A percentile compares a stretch with the other conserved stretches of the same genome.
Evolutionary conservation across 768 basidiomycete species (phyloP).

Genomic region (Boletus rubescentipes): DNA sequence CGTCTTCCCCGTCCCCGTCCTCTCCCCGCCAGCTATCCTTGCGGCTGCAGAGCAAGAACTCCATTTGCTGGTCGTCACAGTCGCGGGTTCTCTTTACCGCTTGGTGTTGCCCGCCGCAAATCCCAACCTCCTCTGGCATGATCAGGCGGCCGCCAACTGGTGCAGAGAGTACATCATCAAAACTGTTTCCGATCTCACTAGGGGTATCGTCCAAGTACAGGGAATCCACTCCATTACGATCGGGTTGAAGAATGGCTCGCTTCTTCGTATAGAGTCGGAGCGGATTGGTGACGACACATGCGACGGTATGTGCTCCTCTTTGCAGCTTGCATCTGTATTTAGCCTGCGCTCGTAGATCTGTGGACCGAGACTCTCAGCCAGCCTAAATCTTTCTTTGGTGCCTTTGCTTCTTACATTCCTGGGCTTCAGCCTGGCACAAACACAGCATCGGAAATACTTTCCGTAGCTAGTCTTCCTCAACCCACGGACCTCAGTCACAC

Average conservation of each 20-base stretch:
- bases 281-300: slow-evolving; percentile 50
- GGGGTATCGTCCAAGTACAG: slow-evolving; percentile 62
- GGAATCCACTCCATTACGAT: slow-evolving; percentile 67
- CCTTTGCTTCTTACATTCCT: slow-evolving; percentile 66
- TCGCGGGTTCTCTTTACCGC: slow-evolving; percentile 70
- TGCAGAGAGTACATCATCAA: slow-evolving; percentile 68
- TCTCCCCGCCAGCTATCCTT: slow-evolving; percentile 66
- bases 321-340: slow-evolving; percentile 4
- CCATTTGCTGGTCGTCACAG: slow-evolving; percentile 70
- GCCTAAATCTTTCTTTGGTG: slow-evolving; percentile 64
- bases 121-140: slow-evolving; percentile 56
- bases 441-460: slow-evolving; percentile 60
- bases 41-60: slow-evolving; percentile 47
- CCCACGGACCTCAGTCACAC: slow-evolving; percentile 72
- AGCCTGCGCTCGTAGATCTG: slow-evolving; percentile 46
- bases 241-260: slow-evolving; percentile 55
- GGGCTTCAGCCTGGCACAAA: slow-evolving; percentile 45
- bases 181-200: slow-evolving; percentile 42
- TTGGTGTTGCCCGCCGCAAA: slow-evolving; percentile 61
- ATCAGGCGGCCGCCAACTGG: slow-evolving; percentile 53
- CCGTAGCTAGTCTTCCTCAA: slow-evolving; percentile 70
- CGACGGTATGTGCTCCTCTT: slow-evolving; percentile 49
- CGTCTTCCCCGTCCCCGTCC: slow-evolving; percentile 68
- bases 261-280: slow-evolving; percentile 71
- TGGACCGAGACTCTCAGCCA: slow-evolving; percentile 70